phyloP scores from a whole-genome alignment of 164 flowering plant genomes.

The Vitis cinerea region DNA sequence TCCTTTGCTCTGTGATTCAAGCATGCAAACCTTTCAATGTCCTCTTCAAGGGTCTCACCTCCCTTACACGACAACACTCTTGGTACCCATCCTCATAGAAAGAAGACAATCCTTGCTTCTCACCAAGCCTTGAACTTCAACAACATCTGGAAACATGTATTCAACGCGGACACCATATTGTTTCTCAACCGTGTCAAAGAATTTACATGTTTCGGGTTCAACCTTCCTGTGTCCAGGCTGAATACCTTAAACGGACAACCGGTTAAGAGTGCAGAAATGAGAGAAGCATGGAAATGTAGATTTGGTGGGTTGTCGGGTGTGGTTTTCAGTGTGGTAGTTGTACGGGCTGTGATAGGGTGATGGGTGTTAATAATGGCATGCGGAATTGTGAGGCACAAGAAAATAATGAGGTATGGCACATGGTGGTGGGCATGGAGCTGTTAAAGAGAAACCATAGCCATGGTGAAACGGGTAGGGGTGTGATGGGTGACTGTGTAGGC shows the following conservation, averaged over 20 bases:
- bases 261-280: slow-evolving; percentile 62
- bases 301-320: too few relatives aligned
- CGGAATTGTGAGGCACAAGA: too few relatives aligned
- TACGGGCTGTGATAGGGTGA: too few relatives aligned
- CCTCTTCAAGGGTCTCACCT: slow-evolving; percentile 85
- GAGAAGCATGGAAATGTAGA: too few relatives aligned
- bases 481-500: too few relatives aligned
- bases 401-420: too few relatives aligned
- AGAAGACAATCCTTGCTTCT: slow-evolving; percentile 83
- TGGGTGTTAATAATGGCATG: too few relatives aligned
- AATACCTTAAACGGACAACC: slow-evolving; percentile 92
- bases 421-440: too few relatives aligned
- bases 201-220: slow-evolving; percentile 80
- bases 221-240: slow-evolving; percentile 90
- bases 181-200: slow-evolving; percentile 80
- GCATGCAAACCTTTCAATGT: slow-evolving; percentile 87
- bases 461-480: too few relatives aligned
- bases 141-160: slow-evolving; percentile 95
- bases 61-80: slow-evolving; percentile 94
- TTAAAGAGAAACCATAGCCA: too few relatives aligned
- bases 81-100: slow-evolving; percentile 96
- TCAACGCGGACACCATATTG: slow-evolving; percentile 82
- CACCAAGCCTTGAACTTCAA: slow-evolving; percentile 84
- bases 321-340: too few relatives aligned
- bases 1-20: slow-evolving; percentile 84